These are phyloP conservation scores for Ophiostoma montium DNA, from an alignment of 2,329 filamentous ascomycete species.

Conservation along the genomic window DNA sequence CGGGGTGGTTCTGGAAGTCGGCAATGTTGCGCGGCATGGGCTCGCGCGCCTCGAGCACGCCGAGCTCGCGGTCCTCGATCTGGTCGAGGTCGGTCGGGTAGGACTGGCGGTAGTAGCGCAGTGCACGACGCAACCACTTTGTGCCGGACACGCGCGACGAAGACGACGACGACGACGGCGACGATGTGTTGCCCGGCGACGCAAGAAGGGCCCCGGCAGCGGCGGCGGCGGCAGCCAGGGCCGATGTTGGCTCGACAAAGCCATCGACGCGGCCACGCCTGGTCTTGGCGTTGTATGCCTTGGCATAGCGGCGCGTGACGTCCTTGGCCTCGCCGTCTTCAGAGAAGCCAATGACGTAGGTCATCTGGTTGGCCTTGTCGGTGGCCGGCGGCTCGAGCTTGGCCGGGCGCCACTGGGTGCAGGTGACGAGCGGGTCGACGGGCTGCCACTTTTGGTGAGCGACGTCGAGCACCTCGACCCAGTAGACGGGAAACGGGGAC, in stretches of 20 bases:
- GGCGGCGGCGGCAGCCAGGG: neutral
- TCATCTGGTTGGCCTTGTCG: constrained; percentile 62
- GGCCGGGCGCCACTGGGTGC: constrained; percentile 59
- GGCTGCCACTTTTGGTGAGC: constrained; percentile 85
- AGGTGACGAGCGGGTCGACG: constrained; percentile 72
- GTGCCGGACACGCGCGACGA: constrained; percentile 3
- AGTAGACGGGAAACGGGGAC: constrained; percentile 72
- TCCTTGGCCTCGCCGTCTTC: constrained; percentile 65
- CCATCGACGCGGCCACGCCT: constrained; percentile 64
- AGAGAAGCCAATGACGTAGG: constrained; percentile 77
- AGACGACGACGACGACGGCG: accelerated
- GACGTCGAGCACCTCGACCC: constrained; percentile 82
- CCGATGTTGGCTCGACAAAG: constrained; percentile 6
- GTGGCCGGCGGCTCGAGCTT: constrained; percentile 71
- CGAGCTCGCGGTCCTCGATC: constrained; percentile 67
- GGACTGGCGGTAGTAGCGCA: constrained; percentile 30
- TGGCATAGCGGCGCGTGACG: constrained; percentile 76
- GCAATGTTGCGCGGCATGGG: constrained; percentile 74
- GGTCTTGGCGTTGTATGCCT: constrained; percentile 83
- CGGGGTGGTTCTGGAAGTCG: constrained; percentile 76
- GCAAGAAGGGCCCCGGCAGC: neutral
- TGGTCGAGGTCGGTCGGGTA: constrained; percentile 55
- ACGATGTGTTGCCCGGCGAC: neutral
- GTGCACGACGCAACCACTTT: constrained; percentile 38
- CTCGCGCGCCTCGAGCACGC: constrained; percentile 57